Conservation (phyloP, 2,329 filamentous ascomycete genomes). For the Talaromyces sp. region DNA sequence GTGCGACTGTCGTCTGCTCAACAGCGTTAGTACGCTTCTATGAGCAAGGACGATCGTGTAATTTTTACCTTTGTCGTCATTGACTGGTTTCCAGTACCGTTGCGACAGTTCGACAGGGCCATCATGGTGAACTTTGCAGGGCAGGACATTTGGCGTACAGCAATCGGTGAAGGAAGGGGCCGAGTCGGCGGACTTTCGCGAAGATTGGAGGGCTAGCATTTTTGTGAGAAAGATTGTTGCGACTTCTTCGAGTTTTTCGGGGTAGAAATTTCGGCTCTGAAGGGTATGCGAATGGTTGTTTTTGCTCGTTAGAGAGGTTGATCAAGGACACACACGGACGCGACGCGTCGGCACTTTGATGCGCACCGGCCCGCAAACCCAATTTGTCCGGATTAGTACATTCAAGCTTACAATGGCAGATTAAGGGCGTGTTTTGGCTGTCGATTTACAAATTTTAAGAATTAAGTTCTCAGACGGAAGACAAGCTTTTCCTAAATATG, state of each 20-base stretch:
- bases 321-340: not conserved
- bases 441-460: too few relatives aligned
- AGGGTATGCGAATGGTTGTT: not conserved
- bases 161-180: slow-evolving; percentile 21
- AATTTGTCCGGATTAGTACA: not conserved
- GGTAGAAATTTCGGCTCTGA: not conserved
- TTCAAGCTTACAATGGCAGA: not conserved
- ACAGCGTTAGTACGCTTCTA: not conserved
- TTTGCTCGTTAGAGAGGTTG: not conserved
- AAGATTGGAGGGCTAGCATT: slow-evolving; percentile 34
- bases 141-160: slow-evolving; percentile 66
- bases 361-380: not conserved
- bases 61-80: slow-evolving; percentile 38
- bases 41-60: not conserved
- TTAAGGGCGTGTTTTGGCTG: not conserved
- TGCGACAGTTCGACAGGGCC: slow-evolving; percentile 62
- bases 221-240: not conserved
- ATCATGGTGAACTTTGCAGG: slow-evolving; percentile 74
- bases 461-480: too few relatives aligned
- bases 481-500: not conserved
- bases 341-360: slow-evolving; percentile 2
- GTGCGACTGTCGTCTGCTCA: slow-evolving; percentile 37
- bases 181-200: slow-evolving; percentile 15
- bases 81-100: slow-evolving; percentile 66
- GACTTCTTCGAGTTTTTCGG: not conserved